Base-by-base conservation (phyloP, 768 basidiomycete genomes). In the Russula ochroleuca region DNA sequence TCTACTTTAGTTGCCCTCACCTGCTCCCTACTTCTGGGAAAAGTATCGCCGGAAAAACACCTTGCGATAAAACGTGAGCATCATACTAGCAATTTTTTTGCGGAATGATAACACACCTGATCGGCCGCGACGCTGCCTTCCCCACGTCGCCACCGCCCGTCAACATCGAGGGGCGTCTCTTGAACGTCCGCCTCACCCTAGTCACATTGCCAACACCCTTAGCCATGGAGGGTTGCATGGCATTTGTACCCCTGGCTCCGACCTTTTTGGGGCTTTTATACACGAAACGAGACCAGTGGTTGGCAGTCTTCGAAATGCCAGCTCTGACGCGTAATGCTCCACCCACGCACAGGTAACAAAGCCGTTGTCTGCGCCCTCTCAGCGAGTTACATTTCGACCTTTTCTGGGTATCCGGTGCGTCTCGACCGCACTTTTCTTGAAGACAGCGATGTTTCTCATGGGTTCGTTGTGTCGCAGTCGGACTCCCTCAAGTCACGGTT, bases 401-500 rank as follows among this genome's bases (percentile, higher is more conserved):
- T 96, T 71, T 89, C 90, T 61, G 94, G 94, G 55, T 96, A 94
- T 75, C 93, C 93, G 61, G 92, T 83, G 58, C 59, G 76, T 71
- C 28, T 35, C n/a, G 2, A 41, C 9, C 54, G 23, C 9, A 8
- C n/a, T 21, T 41, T 28, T 21, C 35, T 11, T 4, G 31, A 9
- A 2, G 31, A n/a, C 5, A 33, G 31, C 19, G 6, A 14, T 21
- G 43, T 25, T 48, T n/a, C 38, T 53, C 43, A 59, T 43, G 50
- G 35, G 35, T 45, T 55, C 56, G 25, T 33, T 38, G 31, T 62
- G 21, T 45, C 41, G 59, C 70, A 95, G 86, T 78, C 98, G 78
- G 96, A 98, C 75, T 93, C 90, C 59, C 83, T 98, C 76, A 98
- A 98, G 77, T 95, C 92, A 65, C 81, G 94, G 71, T 77, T 97